These are phyloP conservation scores for Zygotorulaspora danielsina DNA, from an alignment of 805 yeast species.

Conservation along the genomic window DNA sequence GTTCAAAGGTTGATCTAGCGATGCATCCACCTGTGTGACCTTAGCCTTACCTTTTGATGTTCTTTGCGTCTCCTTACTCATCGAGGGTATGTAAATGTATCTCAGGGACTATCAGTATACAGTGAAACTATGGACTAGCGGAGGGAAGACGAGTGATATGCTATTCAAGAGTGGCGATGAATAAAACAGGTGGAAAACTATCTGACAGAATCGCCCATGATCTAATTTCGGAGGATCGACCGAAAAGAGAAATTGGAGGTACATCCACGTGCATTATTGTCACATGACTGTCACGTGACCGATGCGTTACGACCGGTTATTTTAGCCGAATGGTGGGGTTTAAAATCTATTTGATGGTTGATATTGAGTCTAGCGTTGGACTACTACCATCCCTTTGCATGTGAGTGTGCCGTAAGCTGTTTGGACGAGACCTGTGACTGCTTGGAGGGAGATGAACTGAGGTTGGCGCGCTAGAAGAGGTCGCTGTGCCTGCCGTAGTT, in stretches of 20 bases:
- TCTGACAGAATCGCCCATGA: no score
- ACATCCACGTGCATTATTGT: no score
- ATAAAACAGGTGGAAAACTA: background rate
- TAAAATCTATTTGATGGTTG: conserved; percentile 18
- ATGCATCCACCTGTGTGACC: conserved; percentile 46
- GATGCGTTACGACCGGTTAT: no score
- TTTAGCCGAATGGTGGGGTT: no score
- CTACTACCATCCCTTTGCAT: conserved; percentile 21
- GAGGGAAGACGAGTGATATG: no score
- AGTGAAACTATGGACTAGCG: background rate
- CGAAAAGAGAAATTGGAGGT: no score
- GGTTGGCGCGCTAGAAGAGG: conserved; percentile 15
- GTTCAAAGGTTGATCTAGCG: conserved; percentile 53
- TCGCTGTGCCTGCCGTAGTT: conserved; percentile 18
- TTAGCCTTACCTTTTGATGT: conserved; percentile 4
- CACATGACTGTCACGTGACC: no score
- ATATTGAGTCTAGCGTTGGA: conserved; percentile 18
- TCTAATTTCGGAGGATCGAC: no score
- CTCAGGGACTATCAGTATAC: background rate
- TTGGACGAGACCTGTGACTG: conserved; percentile 18
- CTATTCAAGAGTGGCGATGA: no score
- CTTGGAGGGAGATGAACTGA: conserved; percentile 12
- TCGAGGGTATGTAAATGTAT: background rate
- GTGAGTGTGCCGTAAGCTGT: conserved; percentile 21
- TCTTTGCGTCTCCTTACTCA: conserved; percentile 1